phyloP scores from a whole-genome alignment of 1,284 basidiomycete species.

The Phlebopus sp. region DNA sequence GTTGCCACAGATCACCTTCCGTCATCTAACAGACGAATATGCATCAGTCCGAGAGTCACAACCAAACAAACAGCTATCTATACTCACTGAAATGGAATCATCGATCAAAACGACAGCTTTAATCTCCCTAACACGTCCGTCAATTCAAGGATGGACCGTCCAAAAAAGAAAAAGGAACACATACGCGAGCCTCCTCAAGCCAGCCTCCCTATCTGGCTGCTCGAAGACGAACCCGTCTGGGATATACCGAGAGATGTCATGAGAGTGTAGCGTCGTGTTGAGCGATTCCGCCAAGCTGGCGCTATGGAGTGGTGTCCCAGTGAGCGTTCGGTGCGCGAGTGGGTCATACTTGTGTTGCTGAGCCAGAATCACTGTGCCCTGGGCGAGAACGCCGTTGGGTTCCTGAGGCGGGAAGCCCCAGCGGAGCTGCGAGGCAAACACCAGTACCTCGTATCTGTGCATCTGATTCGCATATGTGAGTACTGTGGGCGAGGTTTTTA shows the following conservation, averaged over 20 bases:
- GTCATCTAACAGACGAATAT: slow-evolving; percentile 31
- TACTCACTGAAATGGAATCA: slow-evolving; percentile 42
- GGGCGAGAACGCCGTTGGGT: slow-evolving; percentile 15
- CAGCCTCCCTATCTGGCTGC: slow-evolving; percentile 17
- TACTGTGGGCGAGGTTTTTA: not conserved
- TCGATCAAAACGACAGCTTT: slow-evolving; percentile 44
- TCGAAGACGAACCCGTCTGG: slow-evolving; percentile 4
- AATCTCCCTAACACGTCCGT: slow-evolving; percentile 21
- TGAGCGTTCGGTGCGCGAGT: not conserved
- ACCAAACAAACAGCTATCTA: not conserved
- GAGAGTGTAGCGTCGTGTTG: slow-evolving; percentile 27
- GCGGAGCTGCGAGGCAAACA: slow-evolving; percentile 33
- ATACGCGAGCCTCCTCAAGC: slow-evolving; percentile 25
- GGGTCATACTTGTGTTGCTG: slow-evolving; percentile 19
- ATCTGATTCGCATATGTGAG: slow-evolving; percentile 20
- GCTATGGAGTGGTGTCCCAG: not conserved
- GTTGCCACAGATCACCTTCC: slow-evolving; percentile 37
- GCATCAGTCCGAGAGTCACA: not conserved
- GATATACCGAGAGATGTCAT: slow-evolving; percentile 28
- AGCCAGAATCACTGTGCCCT: slow-evolving; percentile 32
- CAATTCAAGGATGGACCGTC: slow-evolving; percentile 3
- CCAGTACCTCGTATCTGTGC: slow-evolving; percentile 29
- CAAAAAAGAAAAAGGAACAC: slow-evolving; percentile 6
- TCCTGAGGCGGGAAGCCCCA: slow-evolving; percentile 26
- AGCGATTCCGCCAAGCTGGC: slow-evolving; percentile 14